Conservation (phyloP, 176 grass and related monocot species). For the Ananas comosus region DNA sequence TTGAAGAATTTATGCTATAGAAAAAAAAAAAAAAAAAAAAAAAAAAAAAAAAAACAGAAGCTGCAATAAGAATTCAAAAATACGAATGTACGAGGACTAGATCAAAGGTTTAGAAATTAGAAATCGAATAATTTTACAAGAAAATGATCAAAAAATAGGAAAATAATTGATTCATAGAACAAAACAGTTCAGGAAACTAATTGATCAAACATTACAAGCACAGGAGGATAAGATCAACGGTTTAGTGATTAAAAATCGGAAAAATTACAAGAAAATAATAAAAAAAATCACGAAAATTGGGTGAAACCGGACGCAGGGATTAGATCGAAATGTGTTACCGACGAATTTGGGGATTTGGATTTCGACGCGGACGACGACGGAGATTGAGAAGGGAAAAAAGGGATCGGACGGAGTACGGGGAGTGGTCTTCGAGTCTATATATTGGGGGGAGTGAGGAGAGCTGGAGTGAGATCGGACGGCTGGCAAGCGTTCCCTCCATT, state of each 20-base stretch:
- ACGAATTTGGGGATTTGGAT: background rate
- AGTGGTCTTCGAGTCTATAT: background rate
- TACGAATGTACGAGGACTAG: background rate
- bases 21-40: background rate
- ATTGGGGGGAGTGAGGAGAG: background rate
- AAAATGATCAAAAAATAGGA: background rate
- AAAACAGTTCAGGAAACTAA: slow-evolving; percentile 8
- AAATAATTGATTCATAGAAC: too few relatives aligned
- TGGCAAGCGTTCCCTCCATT: background rate
- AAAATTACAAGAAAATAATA: too few relatives aligned
- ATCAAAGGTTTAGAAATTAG: background rate
- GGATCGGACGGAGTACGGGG: background rate
- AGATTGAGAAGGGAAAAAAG: background rate
- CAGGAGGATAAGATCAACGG: too few relatives aligned
- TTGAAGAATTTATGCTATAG: background rate
- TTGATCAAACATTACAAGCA: background rate
- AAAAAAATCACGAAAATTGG: background rate
- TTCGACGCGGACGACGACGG: background rate
- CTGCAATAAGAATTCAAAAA: background rate
- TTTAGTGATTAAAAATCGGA: too few relatives aligned
- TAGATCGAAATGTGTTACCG: background rate
- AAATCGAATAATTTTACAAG: background rate
- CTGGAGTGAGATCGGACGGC: slow-evolving; percentile 5
- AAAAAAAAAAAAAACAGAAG: background rate
- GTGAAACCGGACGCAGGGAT: background rate